phyloP scores from a whole-genome alignment of 106 monocot species.

The Phalaenopsis equestris region DNA sequence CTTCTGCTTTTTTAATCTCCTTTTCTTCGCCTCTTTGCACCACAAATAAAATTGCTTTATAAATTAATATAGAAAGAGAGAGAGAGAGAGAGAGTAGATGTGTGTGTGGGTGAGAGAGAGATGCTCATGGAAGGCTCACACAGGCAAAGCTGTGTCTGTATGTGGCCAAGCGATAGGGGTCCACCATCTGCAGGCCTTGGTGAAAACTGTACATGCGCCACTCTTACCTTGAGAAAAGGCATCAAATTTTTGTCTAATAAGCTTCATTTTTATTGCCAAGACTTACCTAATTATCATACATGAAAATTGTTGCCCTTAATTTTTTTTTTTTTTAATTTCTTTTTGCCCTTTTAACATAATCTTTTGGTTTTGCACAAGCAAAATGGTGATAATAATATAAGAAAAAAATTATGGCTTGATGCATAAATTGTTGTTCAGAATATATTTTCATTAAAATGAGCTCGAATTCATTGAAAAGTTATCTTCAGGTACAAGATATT shows the following conservation, averaged over 20 bases:
- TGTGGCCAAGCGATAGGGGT: neutral
- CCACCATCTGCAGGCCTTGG: constrained; percentile 3
- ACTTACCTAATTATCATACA: neutral
- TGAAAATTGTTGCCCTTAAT: too few species aligned
- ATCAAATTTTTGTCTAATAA: neutral
- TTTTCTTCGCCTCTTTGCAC: neutral
- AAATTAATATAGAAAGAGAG: constrained; percentile 1
- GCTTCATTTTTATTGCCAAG: neutral
- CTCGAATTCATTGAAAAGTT: too few species aligned
- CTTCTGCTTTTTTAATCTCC: neutral
- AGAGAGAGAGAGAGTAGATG: neutral
- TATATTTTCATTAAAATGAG: neutral
- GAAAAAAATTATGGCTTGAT: neutral
- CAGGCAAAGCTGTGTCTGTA: constrained; percentile 1
- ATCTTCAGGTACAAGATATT: too few species aligned
- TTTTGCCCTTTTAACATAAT: too few species aligned
- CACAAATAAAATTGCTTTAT: neutral
- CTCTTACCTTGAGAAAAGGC: neutral
- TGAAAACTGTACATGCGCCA: neutral
- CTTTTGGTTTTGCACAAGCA: neutral
- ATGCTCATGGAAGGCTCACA: neutral
- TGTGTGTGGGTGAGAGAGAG: neutral
- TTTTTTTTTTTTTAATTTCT: too few species aligned
- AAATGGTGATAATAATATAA: neutral
- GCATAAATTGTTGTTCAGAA: neutral